A percentile compares a stretch with the other conserved stretches of the same genome.
These are phyloP conservation scores for Neurospora africana DNA, from an alignment of 495 filamentous ascomycete species.

Conservation along the genomic window DNA sequence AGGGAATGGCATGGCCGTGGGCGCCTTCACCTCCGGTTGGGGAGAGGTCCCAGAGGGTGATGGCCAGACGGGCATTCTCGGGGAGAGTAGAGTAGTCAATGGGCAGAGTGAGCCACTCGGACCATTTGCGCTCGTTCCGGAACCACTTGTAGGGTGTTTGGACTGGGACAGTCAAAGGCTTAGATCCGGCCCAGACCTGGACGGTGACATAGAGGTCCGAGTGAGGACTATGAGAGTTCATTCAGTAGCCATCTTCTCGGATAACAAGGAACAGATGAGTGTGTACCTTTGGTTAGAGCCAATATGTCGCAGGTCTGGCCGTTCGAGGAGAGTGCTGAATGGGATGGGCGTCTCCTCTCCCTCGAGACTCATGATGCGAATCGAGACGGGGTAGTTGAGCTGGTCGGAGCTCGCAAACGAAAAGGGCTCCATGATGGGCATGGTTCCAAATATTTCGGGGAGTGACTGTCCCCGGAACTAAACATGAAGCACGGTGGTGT, in stretches of 20 bases:
- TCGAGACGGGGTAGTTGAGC: conserved; percentile 64
- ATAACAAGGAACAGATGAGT: conserved; percentile 26
- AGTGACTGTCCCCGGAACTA: neutral
- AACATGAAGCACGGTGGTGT: neutral
- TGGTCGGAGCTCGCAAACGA: conserved; percentile 81
- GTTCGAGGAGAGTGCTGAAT: conserved; percentile 65
- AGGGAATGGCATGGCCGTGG: conserved; percentile 70
- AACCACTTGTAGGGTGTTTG: conserved; percentile 90
- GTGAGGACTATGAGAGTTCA: conserved; percentile 33
- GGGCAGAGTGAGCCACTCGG: conserved; percentile 89
- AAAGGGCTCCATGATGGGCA: conserved; percentile 70
- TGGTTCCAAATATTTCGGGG: neutral
- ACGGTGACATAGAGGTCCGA: conserved; percentile 89
- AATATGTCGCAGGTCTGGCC: conserved; percentile 70
- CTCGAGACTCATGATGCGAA: conserved; percentile 83
- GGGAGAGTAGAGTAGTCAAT: conserved; percentile 72
- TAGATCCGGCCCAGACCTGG: conserved; percentile 92
- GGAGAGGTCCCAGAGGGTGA: conserved; percentile 92
- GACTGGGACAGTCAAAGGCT: conserved; percentile 80
- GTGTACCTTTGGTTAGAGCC: conserved; percentile 53
- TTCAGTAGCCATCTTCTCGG: neutral
- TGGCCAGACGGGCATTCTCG: conserved; percentile 69
- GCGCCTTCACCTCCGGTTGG: conserved; percentile 56
- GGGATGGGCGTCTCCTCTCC: conserved; percentile 70
- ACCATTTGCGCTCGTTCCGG: conserved; percentile 72